These are phyloP conservation scores for Fusarium bactridioides DNA, from an alignment of 2,329 filamentous ascomycete species.

Conservation along the genomic window DNA sequence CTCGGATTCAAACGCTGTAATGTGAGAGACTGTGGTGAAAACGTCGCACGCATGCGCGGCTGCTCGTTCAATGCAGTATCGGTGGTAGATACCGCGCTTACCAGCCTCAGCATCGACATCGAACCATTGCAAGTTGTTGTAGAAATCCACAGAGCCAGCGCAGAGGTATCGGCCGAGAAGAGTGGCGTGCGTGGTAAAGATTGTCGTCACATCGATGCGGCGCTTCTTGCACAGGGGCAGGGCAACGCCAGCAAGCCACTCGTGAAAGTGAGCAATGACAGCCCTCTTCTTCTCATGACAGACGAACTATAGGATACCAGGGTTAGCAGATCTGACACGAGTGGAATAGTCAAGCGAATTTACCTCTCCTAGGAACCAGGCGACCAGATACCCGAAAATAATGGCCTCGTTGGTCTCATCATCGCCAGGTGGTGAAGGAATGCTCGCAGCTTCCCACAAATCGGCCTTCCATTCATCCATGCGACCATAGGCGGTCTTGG, in stretches of 20 bases:
- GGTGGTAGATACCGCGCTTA: constrained; percentile 97
- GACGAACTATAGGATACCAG: constrained; percentile 71
- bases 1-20: constrained; percentile 97
- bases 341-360: constrained; percentile 35
- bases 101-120: constrained; percentile 96
- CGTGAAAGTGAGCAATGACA: constrained; percentile 97
- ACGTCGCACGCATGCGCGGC: constrained; percentile 93
- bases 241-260: constrained; percentile 96
- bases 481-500: constrained; percentile 88
- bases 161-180: constrained; percentile 95
- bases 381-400: constrained; percentile 95
- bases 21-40: constrained; percentile 98
- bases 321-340: constrained; percentile 20
- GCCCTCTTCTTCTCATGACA: constrained; percentile 90
- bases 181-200: constrained; percentile 98
- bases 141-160: constrained; percentile 97
- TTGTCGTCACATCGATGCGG: constrained; percentile 95
- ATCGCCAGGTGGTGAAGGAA: constrained; percentile 90
- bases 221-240: constrained; percentile 92
- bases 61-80: constrained; percentile 96
- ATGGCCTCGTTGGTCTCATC: constrained; percentile 97
- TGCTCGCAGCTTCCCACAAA: constrained; percentile 90
- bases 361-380: constrained; percentile 98
- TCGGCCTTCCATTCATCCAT: constrained; percentile 97
- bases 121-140: constrained; percentile 98